phyloP scores from a whole-genome alignment of 495 filamentous ascomycete genomes.

The Daldinia grandis region DNA sequence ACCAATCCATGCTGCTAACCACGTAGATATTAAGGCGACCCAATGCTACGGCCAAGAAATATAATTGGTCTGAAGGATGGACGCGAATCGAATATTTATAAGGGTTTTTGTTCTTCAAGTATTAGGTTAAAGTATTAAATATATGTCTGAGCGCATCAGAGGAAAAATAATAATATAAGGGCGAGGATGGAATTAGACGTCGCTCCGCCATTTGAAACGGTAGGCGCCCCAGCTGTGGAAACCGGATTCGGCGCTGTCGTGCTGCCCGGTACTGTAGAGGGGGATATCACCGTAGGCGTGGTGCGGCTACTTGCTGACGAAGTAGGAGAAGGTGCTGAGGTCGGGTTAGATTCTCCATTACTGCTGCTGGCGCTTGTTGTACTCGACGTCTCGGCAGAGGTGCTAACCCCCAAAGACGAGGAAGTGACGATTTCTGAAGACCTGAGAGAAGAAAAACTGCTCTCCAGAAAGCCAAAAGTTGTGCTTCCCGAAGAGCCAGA shows the following conservation, averaged over 20 bases:
- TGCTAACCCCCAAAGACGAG: not conserved
- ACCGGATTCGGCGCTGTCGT: slow-evolving; percentile 20
- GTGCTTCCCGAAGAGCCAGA: not conserved
- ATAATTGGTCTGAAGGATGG: slow-evolving; percentile 31
- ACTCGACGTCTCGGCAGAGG: slow-evolving; percentile 16
- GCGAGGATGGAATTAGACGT: slow-evolving; percentile 16
- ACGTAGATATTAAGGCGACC: slow-evolving; percentile 10
- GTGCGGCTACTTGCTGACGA: slow-evolving; percentile 4
- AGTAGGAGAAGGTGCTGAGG: slow-evolving; percentile 7
- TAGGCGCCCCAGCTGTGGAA: slow-evolving; percentile 24
- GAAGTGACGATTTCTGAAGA: slow-evolving; percentile 3
- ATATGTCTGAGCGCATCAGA: slow-evolving; percentile 15
- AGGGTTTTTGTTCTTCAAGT: not conserved
- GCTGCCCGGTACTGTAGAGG: slow-evolving; percentile 19
- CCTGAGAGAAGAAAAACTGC: not conserved
- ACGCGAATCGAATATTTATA: slow-evolving; percentile 28
- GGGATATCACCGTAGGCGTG: slow-evolving; percentile 17
- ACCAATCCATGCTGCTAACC: slow-evolving; percentile 5
- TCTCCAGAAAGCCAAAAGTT: slow-evolving; percentile 10
- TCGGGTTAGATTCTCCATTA: slow-evolving; percentile 13
- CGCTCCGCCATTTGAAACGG: slow-evolving; percentile 3
- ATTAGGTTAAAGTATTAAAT: slow-evolving; percentile 25
- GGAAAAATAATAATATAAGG: slow-evolving; percentile 22
- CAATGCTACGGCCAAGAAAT: slow-evolving; percentile 4
- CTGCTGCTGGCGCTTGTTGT: slow-evolving; percentile 3